These are phyloP conservation scores for Actinomucor elegans DNA, from an alignment of 371 early-diverging fungal species.

Conservation along the genomic window DNA sequence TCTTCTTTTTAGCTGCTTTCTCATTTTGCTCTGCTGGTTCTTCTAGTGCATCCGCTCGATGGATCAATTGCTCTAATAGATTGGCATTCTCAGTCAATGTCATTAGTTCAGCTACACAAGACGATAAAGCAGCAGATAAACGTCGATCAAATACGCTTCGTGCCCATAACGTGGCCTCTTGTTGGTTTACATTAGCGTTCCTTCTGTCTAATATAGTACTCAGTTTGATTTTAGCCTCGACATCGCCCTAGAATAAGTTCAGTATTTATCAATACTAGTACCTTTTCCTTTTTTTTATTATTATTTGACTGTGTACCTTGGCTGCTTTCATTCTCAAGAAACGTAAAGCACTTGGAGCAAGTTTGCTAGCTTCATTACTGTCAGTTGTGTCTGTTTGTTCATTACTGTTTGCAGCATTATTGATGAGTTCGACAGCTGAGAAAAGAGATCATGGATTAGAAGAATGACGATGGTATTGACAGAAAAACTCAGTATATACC, in stretches of 20 bases:
- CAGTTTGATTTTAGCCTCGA: constrained; percentile 49
- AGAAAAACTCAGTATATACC: constrained; percentile 15
- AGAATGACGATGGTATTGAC: neutral
- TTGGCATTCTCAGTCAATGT: constrained; percentile 2
- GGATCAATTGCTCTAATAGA: constrained; percentile 21
- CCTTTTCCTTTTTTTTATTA: neutral
- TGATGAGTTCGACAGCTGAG: constrained; percentile 26
- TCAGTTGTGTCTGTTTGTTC: neutral
- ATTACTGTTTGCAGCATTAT: neutral
- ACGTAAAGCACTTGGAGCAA: constrained; percentile 21
- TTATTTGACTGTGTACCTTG: constrained; percentile 17
- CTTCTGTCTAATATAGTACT: constrained; percentile 32
- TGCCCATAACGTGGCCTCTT: constrained; percentile 48
- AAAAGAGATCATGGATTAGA: neutral
- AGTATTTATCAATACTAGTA: neutral
- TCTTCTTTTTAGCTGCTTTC: constrained; percentile 8
- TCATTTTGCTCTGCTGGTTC: neutral
- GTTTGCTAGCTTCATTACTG: neutral
- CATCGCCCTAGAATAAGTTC: constrained; percentile 29
- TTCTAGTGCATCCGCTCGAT: constrained; percentile 18
- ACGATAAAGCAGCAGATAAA: constrained; percentile 32
- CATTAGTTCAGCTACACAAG: constrained; percentile 27
- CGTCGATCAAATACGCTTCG: constrained; percentile 46
- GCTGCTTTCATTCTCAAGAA: constrained; percentile 31
- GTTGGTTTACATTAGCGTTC: neutral